Evolutionary conservation across 257 asterid genomes (phyloP).

Genomic region (Fraxinus quadrangulata): DNA sequence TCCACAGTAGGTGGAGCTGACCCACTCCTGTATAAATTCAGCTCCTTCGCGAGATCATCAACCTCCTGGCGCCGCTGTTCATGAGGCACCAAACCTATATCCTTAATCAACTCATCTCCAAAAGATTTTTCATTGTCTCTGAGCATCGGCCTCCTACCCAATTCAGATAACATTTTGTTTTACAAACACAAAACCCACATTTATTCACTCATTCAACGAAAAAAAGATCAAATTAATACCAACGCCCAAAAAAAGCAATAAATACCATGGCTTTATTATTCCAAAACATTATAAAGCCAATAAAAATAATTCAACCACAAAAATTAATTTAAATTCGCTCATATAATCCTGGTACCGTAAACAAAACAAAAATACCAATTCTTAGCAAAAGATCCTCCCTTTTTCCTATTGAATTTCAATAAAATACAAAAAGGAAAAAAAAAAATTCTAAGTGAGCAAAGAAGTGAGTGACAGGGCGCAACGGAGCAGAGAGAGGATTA

Average conservation of each 20-base stretch:
- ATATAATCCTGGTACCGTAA: no score
- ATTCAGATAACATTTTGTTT: constrained; percentile 64
- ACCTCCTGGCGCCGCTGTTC: constrained; percentile 74
- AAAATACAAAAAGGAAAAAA: no score
- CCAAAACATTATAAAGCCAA: constrained; percentile 13
- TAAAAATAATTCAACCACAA: constrained; percentile 30
- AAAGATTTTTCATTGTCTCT: constrained; percentile 71
- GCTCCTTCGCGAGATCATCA: constrained; percentile 87
- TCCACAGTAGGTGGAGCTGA: constrained; percentile 99
- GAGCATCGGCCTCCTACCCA: constrained; percentile 73
- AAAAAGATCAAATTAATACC: background rate
- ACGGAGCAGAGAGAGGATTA: constrained; percentile 26
- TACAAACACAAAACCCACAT: constrained; percentile 17
- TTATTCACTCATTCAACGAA: constrained; percentile 26
- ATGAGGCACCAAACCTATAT: constrained; percentile 69
- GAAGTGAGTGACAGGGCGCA: background rate
- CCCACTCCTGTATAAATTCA: constrained; percentile 91
- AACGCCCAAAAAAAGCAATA: constrained; percentile 26
- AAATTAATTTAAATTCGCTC: no score
- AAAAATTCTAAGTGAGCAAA: no score
- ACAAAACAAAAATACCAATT: no score
- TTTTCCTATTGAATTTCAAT: constrained; percentile 28
- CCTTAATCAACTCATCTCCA: constrained; percentile 83
- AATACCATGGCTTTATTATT: constrained; percentile 24
- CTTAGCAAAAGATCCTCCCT: background rate